Evolutionary conservation across 1,284 basidiomycete species (phyloP).

Genomic region (Omphalotus olearius): DNA sequence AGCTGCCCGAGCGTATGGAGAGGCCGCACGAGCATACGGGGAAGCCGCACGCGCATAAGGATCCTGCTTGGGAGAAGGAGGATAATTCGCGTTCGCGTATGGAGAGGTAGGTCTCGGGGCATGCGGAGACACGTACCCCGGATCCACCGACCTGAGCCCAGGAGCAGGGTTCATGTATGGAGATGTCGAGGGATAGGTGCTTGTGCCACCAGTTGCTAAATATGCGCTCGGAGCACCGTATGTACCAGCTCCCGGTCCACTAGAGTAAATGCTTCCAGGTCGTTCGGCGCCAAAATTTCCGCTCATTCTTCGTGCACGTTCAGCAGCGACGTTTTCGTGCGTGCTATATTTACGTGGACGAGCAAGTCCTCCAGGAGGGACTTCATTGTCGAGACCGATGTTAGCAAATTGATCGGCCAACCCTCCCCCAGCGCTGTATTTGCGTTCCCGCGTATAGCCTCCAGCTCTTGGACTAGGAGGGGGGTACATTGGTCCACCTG

Average conservation of each 20-base stretch:
- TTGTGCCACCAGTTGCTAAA: constrained; percentile 2
- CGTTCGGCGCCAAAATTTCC: constrained; percentile 21
- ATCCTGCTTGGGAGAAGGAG: constrained; percentile 24
- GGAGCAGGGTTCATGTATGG: constrained; percentile 22
- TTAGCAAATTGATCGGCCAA: constrained; percentile 15
- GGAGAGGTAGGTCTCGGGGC: constrained; percentile 24
- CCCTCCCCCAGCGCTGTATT: constrained; percentile 11
- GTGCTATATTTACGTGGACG: constrained; percentile 12
- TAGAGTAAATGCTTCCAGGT: constrained; percentile 6
- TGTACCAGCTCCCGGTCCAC: background rate
- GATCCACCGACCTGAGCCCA: constrained; percentile 26
- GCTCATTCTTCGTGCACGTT: constrained; percentile 18
- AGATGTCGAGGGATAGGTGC: background rate
- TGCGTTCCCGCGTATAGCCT: constrained; percentile 11
- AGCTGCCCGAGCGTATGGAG: constrained; percentile 8
- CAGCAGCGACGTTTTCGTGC: background rate
- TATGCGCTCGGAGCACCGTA: background rate
- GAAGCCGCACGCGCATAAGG: constrained; percentile 27
- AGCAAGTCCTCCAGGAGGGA: constrained; percentile 3
- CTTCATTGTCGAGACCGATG: constrained; percentile 9
- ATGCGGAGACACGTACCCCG: constrained; percentile 19
- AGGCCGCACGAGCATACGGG: constrained; percentile 23
- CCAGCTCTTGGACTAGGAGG: constrained; percentile 6
- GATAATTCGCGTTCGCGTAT: constrained; percentile 30
- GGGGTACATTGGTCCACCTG: constrained; percentile 3